phyloP scores from a whole-genome alignment of 768 basidiomycete species.

The Tylopilus felleus region DNA sequence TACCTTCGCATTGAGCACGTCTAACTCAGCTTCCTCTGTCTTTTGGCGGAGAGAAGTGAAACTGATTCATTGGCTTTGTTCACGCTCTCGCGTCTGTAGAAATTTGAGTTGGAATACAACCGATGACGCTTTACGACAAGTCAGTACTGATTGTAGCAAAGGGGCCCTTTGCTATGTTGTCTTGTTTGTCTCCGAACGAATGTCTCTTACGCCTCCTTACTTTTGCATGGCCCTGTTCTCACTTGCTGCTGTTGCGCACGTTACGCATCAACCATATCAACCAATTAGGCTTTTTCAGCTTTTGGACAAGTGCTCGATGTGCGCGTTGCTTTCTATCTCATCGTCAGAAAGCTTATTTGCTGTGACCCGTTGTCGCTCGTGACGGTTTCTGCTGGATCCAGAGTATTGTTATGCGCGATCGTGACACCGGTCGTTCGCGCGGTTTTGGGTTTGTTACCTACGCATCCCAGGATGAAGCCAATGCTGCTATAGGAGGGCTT shows the following conservation, averaged over 20 bases:
- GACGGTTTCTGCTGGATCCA: conserved; percentile 41
- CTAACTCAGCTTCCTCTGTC: conserved; percentile 44
- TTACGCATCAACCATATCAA: conserved; percentile 17
- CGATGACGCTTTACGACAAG: conserved; percentile 85
- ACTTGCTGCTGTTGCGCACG: conserved; percentile 16
- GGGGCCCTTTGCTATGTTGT: conserved; percentile 44
- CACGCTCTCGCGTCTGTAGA: conserved; percentile 54
- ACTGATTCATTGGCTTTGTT: conserved; percentile 52
- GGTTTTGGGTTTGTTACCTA: conserved; percentile 97
- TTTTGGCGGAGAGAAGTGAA: conserved; percentile 41
- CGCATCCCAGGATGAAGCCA: conserved; percentile 58
- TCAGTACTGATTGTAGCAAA: conserved; percentile 58
- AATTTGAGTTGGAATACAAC: conserved; percentile 96
- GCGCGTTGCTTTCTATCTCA: conserved; percentile 48
- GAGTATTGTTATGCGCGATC: conserved; percentile 98
- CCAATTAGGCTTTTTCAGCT: conserved; percentile 70
- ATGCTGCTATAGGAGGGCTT: conserved; percentile 68
- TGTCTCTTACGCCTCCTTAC: conserved; percentile 30
- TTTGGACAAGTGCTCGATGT: conserved; percentile 91
- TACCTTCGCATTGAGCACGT: conserved; percentile 48
- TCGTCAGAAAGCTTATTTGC: conserved; percentile 21
- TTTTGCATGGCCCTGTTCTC: conserved; percentile 25
- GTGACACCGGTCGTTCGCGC: conserved; percentile 94
- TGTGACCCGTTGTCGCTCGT: conserved; percentile 9
- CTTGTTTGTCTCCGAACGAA: conserved; percentile 32